Evolutionary conservation across 177 flowering plant species (phyloP).

Genomic region (Vitis hybrid): DNA sequence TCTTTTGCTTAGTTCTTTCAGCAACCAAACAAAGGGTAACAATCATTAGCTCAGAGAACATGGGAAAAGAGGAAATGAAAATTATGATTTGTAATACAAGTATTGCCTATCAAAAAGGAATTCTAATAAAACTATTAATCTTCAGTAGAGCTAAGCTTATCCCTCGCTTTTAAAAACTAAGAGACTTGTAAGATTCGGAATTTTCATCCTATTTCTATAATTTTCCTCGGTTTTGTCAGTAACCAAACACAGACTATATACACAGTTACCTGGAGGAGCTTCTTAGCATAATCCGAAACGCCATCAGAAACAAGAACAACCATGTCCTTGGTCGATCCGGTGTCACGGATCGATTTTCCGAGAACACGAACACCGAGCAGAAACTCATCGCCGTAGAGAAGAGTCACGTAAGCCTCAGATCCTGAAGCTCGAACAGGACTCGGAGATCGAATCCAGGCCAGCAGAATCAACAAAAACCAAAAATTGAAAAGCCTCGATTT

Average conservation of each 20-base stretch:
- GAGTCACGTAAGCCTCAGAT: constrained; percentile 75
- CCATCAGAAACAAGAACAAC: constrained; percentile 95
- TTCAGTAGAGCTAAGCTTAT: too few species aligned
- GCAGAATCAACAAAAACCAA: not conserved
- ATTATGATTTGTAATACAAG: too few species aligned
- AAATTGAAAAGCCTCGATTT: too few species aligned
- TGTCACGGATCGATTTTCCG: constrained; percentile 89
- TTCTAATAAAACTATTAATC: too few species aligned
- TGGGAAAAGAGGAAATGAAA: too few species aligned
- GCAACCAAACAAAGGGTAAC: not conserved
- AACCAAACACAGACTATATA: not conserved
- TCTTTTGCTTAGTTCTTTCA: not conserved
- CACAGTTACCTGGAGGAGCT: constrained; percentile 61
- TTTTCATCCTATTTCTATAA: not conserved
- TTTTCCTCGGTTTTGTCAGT: not conserved
- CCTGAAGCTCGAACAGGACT: not conserved
- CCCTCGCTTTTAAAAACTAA: not conserved
- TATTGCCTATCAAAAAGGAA: too few species aligned
- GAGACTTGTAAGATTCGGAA: not conserved
- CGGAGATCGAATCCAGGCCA: not conserved
- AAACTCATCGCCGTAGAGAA: constrained; percentile 93
- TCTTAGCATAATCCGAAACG: constrained; percentile 75
- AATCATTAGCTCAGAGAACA: not conserved
- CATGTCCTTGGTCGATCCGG: constrained; percentile 84
- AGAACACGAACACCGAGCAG: constrained; percentile 90